These are phyloP conservation scores for Wickerhamomyces xylosicus DNA, from an alignment of 805 yeast genomes.

Conservation along the genomic window DNA sequence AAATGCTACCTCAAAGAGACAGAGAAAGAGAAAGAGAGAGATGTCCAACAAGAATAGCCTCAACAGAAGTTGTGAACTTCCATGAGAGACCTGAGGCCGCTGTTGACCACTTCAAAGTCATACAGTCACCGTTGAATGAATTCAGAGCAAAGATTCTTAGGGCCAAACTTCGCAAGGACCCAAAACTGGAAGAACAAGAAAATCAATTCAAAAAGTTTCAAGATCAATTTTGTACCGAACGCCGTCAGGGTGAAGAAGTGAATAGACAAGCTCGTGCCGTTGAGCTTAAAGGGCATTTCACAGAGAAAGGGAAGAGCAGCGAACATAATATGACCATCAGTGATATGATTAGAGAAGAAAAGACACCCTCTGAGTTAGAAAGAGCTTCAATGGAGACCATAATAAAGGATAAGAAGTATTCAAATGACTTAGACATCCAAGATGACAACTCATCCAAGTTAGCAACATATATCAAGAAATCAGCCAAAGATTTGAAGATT, in stretches of 20 bases:
- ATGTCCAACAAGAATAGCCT: no score
- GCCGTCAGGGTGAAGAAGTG: background rate
- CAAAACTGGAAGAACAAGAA: constrained; percentile 15
- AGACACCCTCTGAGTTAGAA: constrained; percentile 9
- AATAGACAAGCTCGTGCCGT: background rate
- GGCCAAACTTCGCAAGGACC: constrained; percentile 21
- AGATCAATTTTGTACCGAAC: constrained; percentile 7
- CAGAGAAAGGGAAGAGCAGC: constrained; percentile 2
- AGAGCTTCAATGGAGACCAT: constrained; percentile 24
- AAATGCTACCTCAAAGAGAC: no score
- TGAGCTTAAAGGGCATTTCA: constrained; percentile 1
- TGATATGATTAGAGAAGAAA: constrained; percentile 26
- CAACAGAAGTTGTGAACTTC: no score
- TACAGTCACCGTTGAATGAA: constrained; percentile 19
- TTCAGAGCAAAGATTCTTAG: constrained; percentile 23
- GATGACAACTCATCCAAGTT: constrained; percentile 30
- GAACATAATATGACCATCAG: constrained; percentile 27
- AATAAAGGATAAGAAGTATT: constrained; percentile 25
- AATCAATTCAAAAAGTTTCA: constrained; percentile 10
- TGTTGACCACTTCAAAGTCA: no score
- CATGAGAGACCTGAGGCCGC: no score
- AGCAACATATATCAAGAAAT: constrained; percentile 21
- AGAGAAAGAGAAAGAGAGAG: no score
- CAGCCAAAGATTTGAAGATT: constrained; percentile 20
- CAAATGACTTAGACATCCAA: constrained; percentile 30